Conservation (phyloP, 306 rosid species). For the Sicyos edulis region DNA sequence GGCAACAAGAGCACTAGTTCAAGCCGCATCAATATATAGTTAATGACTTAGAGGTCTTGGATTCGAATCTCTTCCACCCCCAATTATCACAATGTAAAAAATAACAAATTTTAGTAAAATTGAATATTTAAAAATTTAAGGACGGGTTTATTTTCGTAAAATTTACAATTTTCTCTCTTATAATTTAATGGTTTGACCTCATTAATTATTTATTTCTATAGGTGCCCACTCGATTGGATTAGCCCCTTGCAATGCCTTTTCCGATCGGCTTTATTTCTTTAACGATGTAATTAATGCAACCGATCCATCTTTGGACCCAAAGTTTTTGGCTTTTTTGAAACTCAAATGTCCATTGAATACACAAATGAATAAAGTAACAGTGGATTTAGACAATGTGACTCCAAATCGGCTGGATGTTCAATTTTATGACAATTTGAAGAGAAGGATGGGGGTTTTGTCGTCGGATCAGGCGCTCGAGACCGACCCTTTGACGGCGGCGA, state of each 20-base stretch:
- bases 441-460: slow-evolving; percentile 14
- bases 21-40: too few relatives aligned
- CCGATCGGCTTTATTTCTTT: slow-evolving; percentile 12
- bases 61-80: too few relatives aligned
- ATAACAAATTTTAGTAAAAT: too few relatives aligned
- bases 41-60: too few relatives aligned
- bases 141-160: too few relatives aligned
- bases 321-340: slow-evolving; percentile 12
- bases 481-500: slow-evolving; percentile 14
- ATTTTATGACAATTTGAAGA: slow-evolving; percentile 12
- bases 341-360: not conserved
- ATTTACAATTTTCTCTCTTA: too few relatives aligned
- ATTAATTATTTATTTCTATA: too few relatives aligned
- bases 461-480: slow-evolving; percentile 14
- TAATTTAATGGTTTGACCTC: too few relatives aligned
- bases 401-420: slow-evolving; percentile 15
- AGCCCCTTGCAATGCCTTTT: not conserved
- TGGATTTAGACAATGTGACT: slow-evolving; percentile 14
- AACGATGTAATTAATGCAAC: not conserved
- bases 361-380: not conserved
- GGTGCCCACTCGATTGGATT: slow-evolving; percentile 23
- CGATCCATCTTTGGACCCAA: slow-evolving; percentile 19
- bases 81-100: too few relatives aligned
- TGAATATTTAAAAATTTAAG: too few relatives aligned
- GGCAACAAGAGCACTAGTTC: too few relatives aligned